Conservation (phyloP, 2,329 filamentous ascomycete species). For the Arthrobotrys entomopaga region DNA sequence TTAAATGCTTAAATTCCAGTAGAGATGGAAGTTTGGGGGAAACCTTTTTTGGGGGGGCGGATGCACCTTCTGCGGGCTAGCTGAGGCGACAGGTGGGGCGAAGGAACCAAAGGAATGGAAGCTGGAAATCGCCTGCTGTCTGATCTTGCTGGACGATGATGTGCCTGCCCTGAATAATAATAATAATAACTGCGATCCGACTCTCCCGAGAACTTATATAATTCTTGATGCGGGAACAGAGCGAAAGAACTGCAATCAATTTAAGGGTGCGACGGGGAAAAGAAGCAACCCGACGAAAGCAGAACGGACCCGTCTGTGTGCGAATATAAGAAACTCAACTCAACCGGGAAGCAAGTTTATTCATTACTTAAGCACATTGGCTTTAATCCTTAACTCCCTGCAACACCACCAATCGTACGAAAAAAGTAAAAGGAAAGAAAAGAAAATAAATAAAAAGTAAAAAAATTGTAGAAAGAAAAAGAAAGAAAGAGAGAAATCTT, state of each 20-base stretch:
- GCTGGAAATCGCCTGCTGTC: slow-evolving; percentile 30
- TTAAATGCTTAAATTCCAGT: slow-evolving; percentile 8
- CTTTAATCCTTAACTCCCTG: slow-evolving; percentile 53
- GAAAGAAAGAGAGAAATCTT: neutral
- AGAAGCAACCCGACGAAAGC: slow-evolving; percentile 50
- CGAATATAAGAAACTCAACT: slow-evolving; percentile 36
- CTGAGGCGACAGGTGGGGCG: slow-evolving; percentile 44
- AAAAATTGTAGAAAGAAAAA: neutral
- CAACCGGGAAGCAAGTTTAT: slow-evolving; percentile 24
- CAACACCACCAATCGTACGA: slow-evolving; percentile 35
- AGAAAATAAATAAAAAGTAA: slow-evolving; percentile 13
- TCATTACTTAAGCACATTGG: slow-evolving; percentile 51
- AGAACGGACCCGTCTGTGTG: slow-evolving; percentile 46
- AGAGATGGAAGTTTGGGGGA: slow-evolving; percentile 1
- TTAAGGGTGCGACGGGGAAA: slow-evolving; percentile 31
- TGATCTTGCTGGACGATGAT: slow-evolving; percentile 25
- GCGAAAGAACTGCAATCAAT: slow-evolving; percentile 12
- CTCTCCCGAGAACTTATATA: slow-evolving; percentile 49
- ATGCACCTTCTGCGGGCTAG: slow-evolving; percentile 32
- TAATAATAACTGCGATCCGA: slow-evolving; percentile 35
- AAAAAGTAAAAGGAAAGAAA: slow-evolving; percentile 21
- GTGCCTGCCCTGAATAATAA: slow-evolving; percentile 32
- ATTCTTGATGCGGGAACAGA: slow-evolving; percentile 24
- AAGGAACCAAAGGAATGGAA: slow-evolving; percentile 44
- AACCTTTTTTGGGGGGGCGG: slow-evolving; percentile 4